Percentiles rank a stretch among this genome's conserved stretches.
Conservation (phyloP, 2,329 filamentous ascomycete genomes). For the Fusarium burgessii region DNA sequence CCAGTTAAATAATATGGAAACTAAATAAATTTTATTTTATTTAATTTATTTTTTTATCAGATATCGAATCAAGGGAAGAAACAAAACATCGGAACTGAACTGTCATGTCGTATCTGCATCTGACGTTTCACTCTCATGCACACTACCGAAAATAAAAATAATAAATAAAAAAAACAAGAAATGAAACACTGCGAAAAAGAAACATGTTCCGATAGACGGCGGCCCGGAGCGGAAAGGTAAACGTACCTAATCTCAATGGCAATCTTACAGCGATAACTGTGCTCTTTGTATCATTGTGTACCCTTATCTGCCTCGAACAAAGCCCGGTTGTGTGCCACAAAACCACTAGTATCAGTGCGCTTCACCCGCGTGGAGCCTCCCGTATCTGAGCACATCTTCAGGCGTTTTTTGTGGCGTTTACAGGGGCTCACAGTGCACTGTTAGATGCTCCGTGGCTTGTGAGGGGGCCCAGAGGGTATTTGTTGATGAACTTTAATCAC, state of each 20-base stretch:
- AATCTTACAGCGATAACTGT: background rate
- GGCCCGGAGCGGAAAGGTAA: constrained; percentile 14
- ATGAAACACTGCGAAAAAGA: background rate
- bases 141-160: background rate
- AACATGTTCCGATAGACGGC: background rate
- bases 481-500: constrained; percentile 5
- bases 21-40: too few relatives aligned
- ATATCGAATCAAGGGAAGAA: background rate
- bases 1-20: background rate
- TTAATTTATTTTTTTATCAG: too few relatives aligned
- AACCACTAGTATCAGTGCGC: background rate
- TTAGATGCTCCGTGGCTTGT: background rate
- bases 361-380: background rate
- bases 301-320: background rate
- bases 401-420: background rate
- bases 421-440: background rate
- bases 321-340: background rate
- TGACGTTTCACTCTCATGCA: background rate
- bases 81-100: background rate
- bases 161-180: background rate
- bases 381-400: background rate
- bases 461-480: background rate
- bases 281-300: background rate
- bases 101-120: constrained; percentile 14
- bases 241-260: too few relatives aligned